Evolutionary conservation across 306 rosid species (phyloP), one percentile per base, ranked within the genome.

Genomic region (Rubus parviflorus): DNA sequence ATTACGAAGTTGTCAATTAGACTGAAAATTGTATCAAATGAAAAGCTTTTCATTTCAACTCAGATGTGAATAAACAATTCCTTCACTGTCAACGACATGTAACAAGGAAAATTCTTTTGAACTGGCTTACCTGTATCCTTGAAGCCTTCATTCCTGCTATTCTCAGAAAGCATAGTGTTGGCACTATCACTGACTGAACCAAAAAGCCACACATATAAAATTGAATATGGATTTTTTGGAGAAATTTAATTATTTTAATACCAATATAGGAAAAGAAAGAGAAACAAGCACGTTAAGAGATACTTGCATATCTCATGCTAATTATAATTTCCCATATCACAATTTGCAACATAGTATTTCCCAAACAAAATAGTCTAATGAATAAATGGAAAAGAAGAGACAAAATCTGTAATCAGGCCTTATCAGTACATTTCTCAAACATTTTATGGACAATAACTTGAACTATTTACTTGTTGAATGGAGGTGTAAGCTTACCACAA

Each of bases 111-210:
- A 60, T 69, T 42, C 2, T 5, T 8, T 49, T 15, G 17, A 75
- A 51, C 35, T 25, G 37, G 53, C 70, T 67, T 80, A 89, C 96
- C 90, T 92, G 91, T 61, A 81, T 68, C 1, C 20, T 83, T 64
- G 97, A 79, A 71, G 97, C 94, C 48, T 82, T 88, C 38, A 38
- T 82, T 62, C 96, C 92, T 82, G 82, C 83, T 43, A 93, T 90
- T 80, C 63, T 93, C 69, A 93, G 85, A 78, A 93, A 93, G 62
- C 98, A 90, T 38, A 86, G 62, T 38, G 89, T 51, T 13, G 96
- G 97, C 74, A 93, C 72, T 75, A 93, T 46, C 37, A 90, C 73
- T 7, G 94, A 85, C 94, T 90, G 91, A 22, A 80, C 75, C 70
- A 83, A 82, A 83, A 82, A 67, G 43, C 57, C 63, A 77, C 57